These are phyloP conservation scores for Annulohypoxylon maeteangense DNA, from an alignment of 495 filamentous ascomycete genomes.

Conservation along the genomic window DNA sequence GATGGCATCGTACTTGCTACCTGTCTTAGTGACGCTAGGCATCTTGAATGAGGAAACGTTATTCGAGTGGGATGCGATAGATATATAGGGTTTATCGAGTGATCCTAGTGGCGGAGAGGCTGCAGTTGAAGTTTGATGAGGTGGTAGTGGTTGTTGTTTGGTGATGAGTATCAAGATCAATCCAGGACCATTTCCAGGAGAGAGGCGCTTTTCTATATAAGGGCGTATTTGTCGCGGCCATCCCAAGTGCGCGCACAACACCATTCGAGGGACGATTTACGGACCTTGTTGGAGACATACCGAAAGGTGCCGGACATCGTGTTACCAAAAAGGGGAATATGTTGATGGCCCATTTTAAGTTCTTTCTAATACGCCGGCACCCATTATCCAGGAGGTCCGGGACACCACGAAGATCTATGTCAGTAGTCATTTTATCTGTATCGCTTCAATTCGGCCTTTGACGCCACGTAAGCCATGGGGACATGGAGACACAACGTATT, in stretches of 20 bases:
- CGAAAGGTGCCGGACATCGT: conserved; percentile 54
- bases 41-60: conserved; percentile 44
- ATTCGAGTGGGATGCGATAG: conserved; percentile 2
- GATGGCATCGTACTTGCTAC: conserved; percentile 56
- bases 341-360: conserved; percentile 26
- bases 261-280: conserved; percentile 30
- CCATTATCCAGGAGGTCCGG: conserved; percentile 42
- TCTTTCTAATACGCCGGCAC: conserved; percentile 8
- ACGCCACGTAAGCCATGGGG: neutral
- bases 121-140: neutral
- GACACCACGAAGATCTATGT: conserved; percentile 20
- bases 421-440: neutral
- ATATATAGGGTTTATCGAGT: neutral
- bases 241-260: neutral
- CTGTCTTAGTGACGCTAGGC: conserved; percentile 49
- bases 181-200: neutral
- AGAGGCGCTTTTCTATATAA: conserved; percentile 40
- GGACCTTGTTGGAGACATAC: conserved; percentile 62
- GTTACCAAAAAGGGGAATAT: conserved; percentile 29
- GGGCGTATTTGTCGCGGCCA: conserved; percentile 6
- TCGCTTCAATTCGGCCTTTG: neutral
- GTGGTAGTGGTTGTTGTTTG: conserved; percentile 1
- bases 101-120: neutral
- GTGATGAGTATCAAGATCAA: neutral
- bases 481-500: neutral